These are phyloP conservation scores for Ascochyta lentis DNA, from an alignment of 2,329 filamentous ascomycete genomes.

Conservation along the genomic window DNA sequence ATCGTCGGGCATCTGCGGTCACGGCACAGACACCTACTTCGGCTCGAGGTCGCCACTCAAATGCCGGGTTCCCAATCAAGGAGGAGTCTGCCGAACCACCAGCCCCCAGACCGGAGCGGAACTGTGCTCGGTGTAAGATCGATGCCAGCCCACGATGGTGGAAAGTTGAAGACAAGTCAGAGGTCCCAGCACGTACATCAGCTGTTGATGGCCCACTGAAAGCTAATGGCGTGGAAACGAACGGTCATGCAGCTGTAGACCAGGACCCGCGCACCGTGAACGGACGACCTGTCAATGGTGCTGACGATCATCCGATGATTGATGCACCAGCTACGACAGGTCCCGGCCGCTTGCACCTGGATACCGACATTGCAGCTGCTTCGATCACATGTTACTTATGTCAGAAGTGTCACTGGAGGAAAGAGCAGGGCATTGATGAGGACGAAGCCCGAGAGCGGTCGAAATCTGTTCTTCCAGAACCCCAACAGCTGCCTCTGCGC, in stretches of 20 bases:
- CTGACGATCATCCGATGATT: conserved; percentile 37
- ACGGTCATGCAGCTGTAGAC: conserved; percentile 19
- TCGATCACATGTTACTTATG: conserved; percentile 48
- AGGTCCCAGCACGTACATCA: conserved; percentile 13
- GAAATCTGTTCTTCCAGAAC: conserved; percentile 37
- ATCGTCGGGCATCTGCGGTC: conserved; percentile 52
- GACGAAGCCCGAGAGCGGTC: conserved; percentile 39
- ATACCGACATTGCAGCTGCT: conserved; percentile 30
- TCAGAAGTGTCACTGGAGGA: conserved; percentile 58
- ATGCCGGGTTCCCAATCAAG: conserved; percentile 45
- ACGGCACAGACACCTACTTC: conserved; percentile 43
- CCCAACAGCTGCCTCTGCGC: conserved; percentile 44
- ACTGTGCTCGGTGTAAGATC: conserved; percentile 58
- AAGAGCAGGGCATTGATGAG: conserved; percentile 46
- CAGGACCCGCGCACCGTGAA: conserved; percentile 27
- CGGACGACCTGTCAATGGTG: conserved; percentile 28
- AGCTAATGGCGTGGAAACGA: conserved; percentile 30
- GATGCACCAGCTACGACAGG: conserved; percentile 37
- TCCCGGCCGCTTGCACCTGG: conserved; percentile 25
- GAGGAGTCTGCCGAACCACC: conserved; percentile 46
- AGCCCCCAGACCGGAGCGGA: conserved; percentile 41
- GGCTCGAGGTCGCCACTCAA: conserved; percentile 43
- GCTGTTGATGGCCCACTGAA: conserved; percentile 31
- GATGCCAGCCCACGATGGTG: conserved; percentile 73
- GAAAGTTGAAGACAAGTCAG: conserved; percentile 37